Conservation (phyloP, 192 early-diverging fungal species). For the Coemansia sp. region DNA sequence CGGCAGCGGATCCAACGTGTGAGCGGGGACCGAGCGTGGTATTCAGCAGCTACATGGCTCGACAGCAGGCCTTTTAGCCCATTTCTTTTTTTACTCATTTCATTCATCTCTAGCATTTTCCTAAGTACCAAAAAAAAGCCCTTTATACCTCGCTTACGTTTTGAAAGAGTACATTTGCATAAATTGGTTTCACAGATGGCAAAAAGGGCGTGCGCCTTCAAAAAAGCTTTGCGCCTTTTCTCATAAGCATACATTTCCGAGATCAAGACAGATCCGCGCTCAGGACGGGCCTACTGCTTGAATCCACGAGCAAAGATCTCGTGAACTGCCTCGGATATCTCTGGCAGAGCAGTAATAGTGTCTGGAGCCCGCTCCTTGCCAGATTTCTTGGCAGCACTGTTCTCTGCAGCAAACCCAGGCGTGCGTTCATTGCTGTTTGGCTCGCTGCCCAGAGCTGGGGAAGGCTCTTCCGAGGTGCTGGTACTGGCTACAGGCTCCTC, state of each 20-base stretch:
- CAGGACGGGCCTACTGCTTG: conserved; percentile 10
- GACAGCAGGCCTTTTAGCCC: neutral
- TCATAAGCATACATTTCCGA: too few species aligned
- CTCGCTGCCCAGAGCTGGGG: conserved; percentile 3
- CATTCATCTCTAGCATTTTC: neutral
- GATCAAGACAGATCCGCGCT: neutral
- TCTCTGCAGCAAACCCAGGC: neutral
- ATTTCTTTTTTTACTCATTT: neutral
- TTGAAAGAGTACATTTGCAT: too few species aligned
- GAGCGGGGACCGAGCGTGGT: neutral
- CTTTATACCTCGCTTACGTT: neutral
- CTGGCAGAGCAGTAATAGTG: conserved; percentile 17
- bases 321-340: conserved; percentile 37
- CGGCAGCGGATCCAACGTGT: neutral
- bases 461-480: conserved; percentile 10
- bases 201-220: too few species aligned
- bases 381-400: neutral
- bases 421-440: neutral
- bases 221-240: too few species aligned
- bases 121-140: neutral
- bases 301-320: conserved; percentile 34
- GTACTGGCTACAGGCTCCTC: conserved; percentile 23
- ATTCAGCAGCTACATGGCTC: neutral
- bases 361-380: neutral
- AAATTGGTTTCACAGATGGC: too few species aligned